Evolutionary conservation across 192 early-diverging fungal species (phyloP), one percentile per base, ranked within the genome.

Genomic region (Coemansia sp.): DNA sequence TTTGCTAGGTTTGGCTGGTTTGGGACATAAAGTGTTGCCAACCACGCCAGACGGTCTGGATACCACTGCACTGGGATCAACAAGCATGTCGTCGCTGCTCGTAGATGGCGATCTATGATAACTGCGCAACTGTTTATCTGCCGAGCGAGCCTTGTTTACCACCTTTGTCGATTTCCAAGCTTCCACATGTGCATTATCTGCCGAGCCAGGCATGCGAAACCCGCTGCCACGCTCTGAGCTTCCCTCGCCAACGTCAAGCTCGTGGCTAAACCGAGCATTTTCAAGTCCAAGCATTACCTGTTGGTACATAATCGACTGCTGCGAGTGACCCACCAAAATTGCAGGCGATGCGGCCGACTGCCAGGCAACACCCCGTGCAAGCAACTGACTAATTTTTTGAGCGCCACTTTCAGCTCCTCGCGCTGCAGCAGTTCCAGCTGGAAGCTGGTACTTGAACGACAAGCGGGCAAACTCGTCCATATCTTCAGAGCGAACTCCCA

Each of bases 271-370:
- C 12, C 77, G 72, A 6, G 64, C 62, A 38, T 66, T 64, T 58
- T 80, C 77, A 6, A 80, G 58, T 2, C 63, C 77, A 51, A 56
- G 37, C 77, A 80, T 80, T 10, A 74, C 58, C 7, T 52, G 58
- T 12, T 66, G 65, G 38, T 74, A 80, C 41, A 58, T 58, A 17
- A 50, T 43, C 14, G 77, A 74, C 8, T 68, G 62, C 9, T 52
- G 38, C 5, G 71, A 71, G 17, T 70, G 77, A 24, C 56, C 38
- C 15, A 80, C 55, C 29, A n/a, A 38, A 19, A 53, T 58, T 5
- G 50, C 60, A 6, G 69, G 77, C 27, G 77, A 68, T 21, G 55
- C 65, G 0, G 65, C 56, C 12, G 77, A 63, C 53, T 80, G 77
- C 72, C 77, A 80, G 7, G 72, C 65, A 38, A 68, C 32, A 11